These are phyloP conservation scores for Rhynchosporium secalis DNA, from an alignment of 2,329 filamentous ascomycete species.

Conservation along the genomic window DNA sequence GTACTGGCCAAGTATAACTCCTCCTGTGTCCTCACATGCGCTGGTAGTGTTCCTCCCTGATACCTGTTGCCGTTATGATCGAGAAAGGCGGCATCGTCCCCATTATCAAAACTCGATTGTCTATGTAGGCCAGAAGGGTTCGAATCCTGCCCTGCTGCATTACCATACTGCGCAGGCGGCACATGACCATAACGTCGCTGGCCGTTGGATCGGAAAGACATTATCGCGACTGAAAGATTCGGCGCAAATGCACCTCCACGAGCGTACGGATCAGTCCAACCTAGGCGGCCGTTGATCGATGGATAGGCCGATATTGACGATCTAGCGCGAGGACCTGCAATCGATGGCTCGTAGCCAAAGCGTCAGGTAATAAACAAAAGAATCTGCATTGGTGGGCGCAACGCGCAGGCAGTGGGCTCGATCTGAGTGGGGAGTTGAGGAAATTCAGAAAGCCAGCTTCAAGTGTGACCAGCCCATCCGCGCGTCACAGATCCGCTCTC, in stretches of 20 bases:
- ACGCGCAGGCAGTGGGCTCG: conserved; percentile 21
- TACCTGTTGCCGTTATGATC: conserved; percentile 39
- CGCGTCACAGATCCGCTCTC: conserved; percentile 18
- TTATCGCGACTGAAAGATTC: conserved; percentile 37
- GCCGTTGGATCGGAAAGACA: conserved; percentile 63
- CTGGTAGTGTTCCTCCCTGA: conserved; percentile 36
- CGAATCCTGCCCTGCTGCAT: conserved; percentile 42
- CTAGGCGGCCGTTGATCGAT: conserved; percentile 11
- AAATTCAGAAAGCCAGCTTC: conserved; percentile 22
- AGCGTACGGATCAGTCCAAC: neutral
- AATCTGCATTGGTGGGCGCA: conserved; percentile 28
- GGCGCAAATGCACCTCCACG: conserved; percentile 19
- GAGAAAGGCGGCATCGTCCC: conserved; percentile 66
- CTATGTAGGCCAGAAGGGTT: conserved; percentile 47
- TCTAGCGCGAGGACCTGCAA: conserved; percentile 20
- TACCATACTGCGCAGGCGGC: conserved; percentile 62
- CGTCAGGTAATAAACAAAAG: conserved; percentile 20
- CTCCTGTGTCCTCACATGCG: conserved; percentile 45
- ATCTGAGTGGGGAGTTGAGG: neutral
- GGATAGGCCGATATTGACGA: conserved; percentile 12
- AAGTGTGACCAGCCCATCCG: conserved; percentile 29
- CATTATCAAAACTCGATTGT: conserved; percentile 72
- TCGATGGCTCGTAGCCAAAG: conserved; percentile 28
- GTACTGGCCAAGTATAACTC: conserved; percentile 59
- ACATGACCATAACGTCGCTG: conserved; percentile 66